Conservation (phyloP, 139 green algal species). For the Tetradesmus lagerheimii region DNA sequence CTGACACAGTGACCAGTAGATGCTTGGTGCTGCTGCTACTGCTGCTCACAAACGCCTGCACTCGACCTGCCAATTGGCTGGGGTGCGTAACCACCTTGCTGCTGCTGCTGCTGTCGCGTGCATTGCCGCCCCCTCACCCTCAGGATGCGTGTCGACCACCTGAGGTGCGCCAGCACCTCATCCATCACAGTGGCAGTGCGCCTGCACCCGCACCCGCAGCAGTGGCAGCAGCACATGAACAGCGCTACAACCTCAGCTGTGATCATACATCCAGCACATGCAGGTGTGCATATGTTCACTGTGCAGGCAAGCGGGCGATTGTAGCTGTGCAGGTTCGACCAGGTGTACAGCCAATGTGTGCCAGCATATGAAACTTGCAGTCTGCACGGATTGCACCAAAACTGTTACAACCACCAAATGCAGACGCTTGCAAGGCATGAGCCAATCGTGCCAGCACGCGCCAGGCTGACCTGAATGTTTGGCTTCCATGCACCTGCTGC, state of each 20-base stretch:
- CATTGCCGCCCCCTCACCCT: not conserved
- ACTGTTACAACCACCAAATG: too few relatives aligned
- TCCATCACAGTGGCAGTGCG: not conserved
- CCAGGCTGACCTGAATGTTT: not conserved
- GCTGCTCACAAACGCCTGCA: not conserved
- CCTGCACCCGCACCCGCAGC: not conserved
- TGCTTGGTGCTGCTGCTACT: not conserved
- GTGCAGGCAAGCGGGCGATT: too few relatives aligned
- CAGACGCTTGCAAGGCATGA: not conserved
- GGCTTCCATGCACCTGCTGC: constrained; percentile 22
- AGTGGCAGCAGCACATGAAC: not conserved
- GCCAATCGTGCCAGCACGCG: not conserved
- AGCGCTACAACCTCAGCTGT: too few relatives aligned
- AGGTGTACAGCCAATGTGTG: too few relatives aligned
- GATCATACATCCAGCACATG: too few relatives aligned
- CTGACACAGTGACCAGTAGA: too few relatives aligned
- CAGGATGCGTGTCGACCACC: constrained; percentile 25
- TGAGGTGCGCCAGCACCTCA: constrained; percentile 22
- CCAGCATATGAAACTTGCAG: too few relatives aligned
- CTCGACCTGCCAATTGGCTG: not conserved
- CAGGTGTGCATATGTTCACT: too few relatives aligned
- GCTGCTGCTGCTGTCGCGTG: not conserved
- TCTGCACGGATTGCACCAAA: too few relatives aligned
- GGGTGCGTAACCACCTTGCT: not conserved
- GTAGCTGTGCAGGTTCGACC: too few relatives aligned